These are phyloP conservation scores for Jamesozyma gamospora DNA, from an alignment of 805 yeast species.

Conservation along the genomic window DNA sequence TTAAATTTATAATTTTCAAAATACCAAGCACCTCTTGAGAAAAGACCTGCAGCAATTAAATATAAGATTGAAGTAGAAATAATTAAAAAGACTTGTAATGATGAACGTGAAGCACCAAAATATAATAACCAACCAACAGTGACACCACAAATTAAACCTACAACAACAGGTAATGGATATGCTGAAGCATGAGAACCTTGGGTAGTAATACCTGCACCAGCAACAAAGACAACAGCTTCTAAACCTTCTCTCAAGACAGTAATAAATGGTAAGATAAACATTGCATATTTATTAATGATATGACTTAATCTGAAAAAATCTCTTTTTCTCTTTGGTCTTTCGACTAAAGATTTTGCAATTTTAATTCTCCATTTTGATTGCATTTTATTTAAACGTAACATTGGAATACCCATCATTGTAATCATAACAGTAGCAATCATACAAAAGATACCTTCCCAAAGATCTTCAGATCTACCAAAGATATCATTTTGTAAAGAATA, in stretches of 20 bases:
- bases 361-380: conserved; percentile 94
- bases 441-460: conserved; percentile 96
- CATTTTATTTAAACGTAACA: conserved; percentile 93
- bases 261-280: conserved; percentile 83
- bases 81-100: conserved; percentile 82
- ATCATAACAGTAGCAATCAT: conserved; percentile 83
- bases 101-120: conserved; percentile 70
- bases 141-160: conserved; percentile 75
- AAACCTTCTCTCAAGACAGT: conserved; percentile 94
- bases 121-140: conserved; percentile 61
- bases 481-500: conserved; percentile 72
- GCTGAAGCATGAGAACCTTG: conserved; percentile 49
- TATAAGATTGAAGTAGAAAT: conserved; percentile 82
- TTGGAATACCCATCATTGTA: conserved; percentile 89
- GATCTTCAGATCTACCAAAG: conserved; percentile 79
- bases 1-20: conserved; percentile 64
- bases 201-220: conserved; percentile 78
- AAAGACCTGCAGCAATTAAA: conserved; percentile 83
- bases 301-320: conserved; percentile 47
- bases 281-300: conserved; percentile 62
- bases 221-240: conserved; percentile 92
- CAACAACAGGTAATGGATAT: conserved; percentile 87
- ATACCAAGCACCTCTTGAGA: conserved; percentile 88
- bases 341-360: conserved; percentile 74
- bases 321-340: conserved; percentile 39